These are phyloP conservation scores for Penicillium salamii DNA, from an alignment of 495 filamentous ascomycete genomes.

Conservation along the genomic window DNA sequence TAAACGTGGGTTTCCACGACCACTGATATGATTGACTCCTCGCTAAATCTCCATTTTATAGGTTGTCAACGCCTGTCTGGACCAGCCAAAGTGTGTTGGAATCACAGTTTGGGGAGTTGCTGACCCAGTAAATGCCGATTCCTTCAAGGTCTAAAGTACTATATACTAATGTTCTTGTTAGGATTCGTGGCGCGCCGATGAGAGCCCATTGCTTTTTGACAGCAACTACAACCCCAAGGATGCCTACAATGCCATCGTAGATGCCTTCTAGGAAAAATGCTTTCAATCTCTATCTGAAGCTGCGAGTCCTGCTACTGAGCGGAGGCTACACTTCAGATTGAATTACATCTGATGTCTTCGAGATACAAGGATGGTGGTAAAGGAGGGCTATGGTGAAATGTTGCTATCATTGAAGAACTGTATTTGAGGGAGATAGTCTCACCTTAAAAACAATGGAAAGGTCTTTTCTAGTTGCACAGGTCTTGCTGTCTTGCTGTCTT, in stretches of 20 bases:
- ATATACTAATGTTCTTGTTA: conserved; percentile 5
- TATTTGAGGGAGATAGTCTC: too few species aligned
- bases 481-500: too few species aligned
- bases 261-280: too few species aligned
- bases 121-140: conserved; percentile 48
- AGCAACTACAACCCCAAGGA: conserved; percentile 59
- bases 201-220: conserved; percentile 64
- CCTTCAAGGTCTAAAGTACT: not conserved
- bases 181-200: conserved; percentile 61
- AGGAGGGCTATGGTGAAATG: too few species aligned
- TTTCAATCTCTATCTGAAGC: too few species aligned
- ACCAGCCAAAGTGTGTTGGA: conserved; percentile 64
- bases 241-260: conserved; percentile 60
- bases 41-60: conserved; percentile 4
- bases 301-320: too few species aligned
- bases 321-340: too few species aligned
- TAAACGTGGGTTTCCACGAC: conserved; percentile 31
- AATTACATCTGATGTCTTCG: too few species aligned
- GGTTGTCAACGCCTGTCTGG: conserved; percentile 62
- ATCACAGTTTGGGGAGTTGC: conserved; percentile 79
- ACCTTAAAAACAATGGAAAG: too few species aligned
- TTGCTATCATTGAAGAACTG: too few species aligned
- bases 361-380: too few species aligned
- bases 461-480: too few species aligned
- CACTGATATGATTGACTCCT: not conserved